Evolutionary conservation across 2,329 filamentous ascomycete genomes (phyloP), one percentile per base, ranked within the genome.

Genomic region (Pestalotiopsis sp.): DNA sequence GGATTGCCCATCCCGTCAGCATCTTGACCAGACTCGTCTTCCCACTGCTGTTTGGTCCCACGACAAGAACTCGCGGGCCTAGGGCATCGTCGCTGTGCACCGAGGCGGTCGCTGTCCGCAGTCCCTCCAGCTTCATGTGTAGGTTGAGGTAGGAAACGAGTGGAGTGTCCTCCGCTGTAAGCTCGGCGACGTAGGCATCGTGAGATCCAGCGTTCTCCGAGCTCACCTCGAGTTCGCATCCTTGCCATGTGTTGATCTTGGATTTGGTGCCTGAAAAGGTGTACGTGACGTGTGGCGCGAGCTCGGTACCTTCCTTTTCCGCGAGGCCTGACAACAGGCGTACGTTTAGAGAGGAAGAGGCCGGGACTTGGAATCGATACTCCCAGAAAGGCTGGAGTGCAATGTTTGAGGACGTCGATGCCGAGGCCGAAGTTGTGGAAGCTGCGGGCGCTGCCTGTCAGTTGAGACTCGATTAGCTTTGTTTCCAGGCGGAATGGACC

Each of bases 251-350:
- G 79, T 93, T 93, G 75, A 99, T 91, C 69, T 95, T 94, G 68
- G 92, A 92, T 82, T 97, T 97, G 72, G 88, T 88, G 67, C 93
- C 92, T 59, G 88, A 86, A 79, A 99, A 95, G 39, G 86, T 90
- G 82, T 98, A 98, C 10, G 88, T 86, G 64, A 92, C 91, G 67
- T 91, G 92, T 10, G 88, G 86, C 11, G 94, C 94, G 57, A 99
- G 91, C 81, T 99, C 96, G 66, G 95, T 94, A 77, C 96, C 96
- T 77, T 98, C 97, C 76, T 97, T 89, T 80, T 99, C 96, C 62
- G 95, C 96, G 1, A 91, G 94, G 69, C 96, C 96, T 40, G 87
- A 89, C 67, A 93, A 81, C 30, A 98, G 84, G 82, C 94, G 85
- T 61, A 87, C 76, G 52, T 79, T 78, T 64, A 86, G 68, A 38